Evolutionary conservation across 2,329 filamentous ascomycete genomes (phyloP).

Genomic region (Zasmidium angulare): DNA sequence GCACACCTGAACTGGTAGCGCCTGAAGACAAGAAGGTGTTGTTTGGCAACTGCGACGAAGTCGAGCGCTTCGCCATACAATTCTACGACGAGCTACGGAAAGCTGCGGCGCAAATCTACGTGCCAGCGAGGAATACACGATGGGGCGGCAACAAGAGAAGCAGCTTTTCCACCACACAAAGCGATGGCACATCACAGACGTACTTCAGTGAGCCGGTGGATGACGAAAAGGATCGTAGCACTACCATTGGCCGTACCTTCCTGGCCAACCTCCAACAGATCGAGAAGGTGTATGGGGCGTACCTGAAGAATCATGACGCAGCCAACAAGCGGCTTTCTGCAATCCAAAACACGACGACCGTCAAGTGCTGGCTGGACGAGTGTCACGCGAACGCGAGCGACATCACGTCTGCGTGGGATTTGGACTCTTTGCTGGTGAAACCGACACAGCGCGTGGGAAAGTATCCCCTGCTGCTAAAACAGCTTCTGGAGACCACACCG

Average conservation of each 20-base stretch:
- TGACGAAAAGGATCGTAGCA: slow-evolving; percentile 58
- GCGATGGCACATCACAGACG: slow-evolving; percentile 35
- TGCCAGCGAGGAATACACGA: slow-evolving; percentile 58
- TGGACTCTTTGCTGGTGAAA: slow-evolving; percentile 95
- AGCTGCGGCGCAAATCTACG: slow-evolving; percentile 76
- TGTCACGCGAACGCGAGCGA: slow-evolving; percentile 91
- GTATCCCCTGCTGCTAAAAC: slow-evolving; percentile 82
- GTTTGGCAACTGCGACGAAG: slow-evolving; percentile 89
- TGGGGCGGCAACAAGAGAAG: slow-evolving; percentile 52
- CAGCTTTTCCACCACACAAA: slow-evolving; percentile 47
- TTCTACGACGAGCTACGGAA: slow-evolving; percentile 81
- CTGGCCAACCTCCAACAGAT: slow-evolving; percentile 56
- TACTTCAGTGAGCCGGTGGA: slow-evolving; percentile 37
- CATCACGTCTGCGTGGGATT: slow-evolving; percentile 88
- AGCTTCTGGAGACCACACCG: slow-evolving; percentile 77
- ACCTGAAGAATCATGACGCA: slow-evolving; percentile 64
- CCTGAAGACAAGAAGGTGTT: slow-evolving; percentile 82
- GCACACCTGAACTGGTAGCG: slow-evolving; percentile 69
- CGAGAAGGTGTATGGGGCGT: slow-evolving; percentile 65
- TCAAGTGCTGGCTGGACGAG: slow-evolving; percentile 81
- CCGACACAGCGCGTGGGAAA: slow-evolving; percentile 93
- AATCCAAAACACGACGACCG: slow-evolving; percentile 59
- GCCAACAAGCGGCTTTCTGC: slow-evolving; percentile 61
- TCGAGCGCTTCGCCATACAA: slow-evolving; percentile 79
- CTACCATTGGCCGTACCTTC: slow-evolving; percentile 61